Base-by-base conservation (phyloP, 192 early-diverging fungal species). In the Neocallimastix lanati region DNA sequence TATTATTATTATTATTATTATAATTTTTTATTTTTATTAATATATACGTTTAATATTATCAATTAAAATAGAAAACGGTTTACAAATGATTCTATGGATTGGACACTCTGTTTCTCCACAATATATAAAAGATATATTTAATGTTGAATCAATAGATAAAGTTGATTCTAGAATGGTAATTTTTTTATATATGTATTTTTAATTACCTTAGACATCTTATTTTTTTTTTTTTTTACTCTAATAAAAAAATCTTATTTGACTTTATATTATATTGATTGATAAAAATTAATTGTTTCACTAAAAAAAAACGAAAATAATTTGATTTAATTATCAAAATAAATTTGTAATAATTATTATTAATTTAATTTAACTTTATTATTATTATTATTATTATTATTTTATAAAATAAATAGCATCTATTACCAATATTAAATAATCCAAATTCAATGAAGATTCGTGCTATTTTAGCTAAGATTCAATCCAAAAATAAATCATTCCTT, bases 71-170 rank as follows among this genome's bases (percentile, higher is more conserved):
- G 95, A 96, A 84, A 95, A 94, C 80, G 92, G 93, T 12, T 88
- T 93, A 78, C 80, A 82, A 76, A 81, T 96, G 84, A 90, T 88
- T 78, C 83, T 97, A 21, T 99, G 95, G 95, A 81, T 99, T 27
- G 97, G 97, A 6, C 86, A 91, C 12, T 86, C 94, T 80, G 79
- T 90, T 21, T 77, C 92, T 12, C 35, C 85, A 6, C 85, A 90
- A 29, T 88, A 92, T 77, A 79, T 99, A 27, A 86, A 86, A 77
- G 88, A 88, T n/a, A 85, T 95, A 18, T 94, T 99, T 87, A 96
- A 95, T 18, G 92, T 92, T 0, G 79, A 87, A 1, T 80, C 89
- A n/a, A 78, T 94, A 28, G 92, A 94, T 30, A 85, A 90, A 11
- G 86, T 99, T 76, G 90, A 95, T 80, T 67, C 88, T 13, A 87